Evolutionary conservation across 805 yeast genomes (phyloP).

Genomic region (Priceomyces carsonii): DNA sequence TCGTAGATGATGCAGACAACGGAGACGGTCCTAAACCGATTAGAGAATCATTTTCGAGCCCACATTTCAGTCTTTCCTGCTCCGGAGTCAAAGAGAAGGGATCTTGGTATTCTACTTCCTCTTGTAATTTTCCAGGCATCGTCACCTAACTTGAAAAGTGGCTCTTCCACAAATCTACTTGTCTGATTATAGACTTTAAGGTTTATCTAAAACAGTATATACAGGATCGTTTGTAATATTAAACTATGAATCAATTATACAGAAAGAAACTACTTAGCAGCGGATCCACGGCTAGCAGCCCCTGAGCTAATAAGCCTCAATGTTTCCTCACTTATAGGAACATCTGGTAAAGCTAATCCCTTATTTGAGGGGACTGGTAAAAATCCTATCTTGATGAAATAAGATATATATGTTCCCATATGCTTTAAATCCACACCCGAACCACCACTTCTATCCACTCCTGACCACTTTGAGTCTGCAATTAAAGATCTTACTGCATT

Average conservation of each 20-base stretch:
- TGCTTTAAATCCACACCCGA: conserved; percentile 69
- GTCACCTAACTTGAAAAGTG: too few species aligned
- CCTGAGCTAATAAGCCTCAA: conserved; percentile 58
- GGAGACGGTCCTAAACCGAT: too few species aligned
- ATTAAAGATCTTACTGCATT: conserved; percentile 75
- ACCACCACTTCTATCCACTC: conserved; percentile 67
- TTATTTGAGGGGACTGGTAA: conserved; percentile 58
- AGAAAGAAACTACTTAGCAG: conserved; percentile 36
- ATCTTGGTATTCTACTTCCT: not conserved
- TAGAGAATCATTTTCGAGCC: too few species aligned
- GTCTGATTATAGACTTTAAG: too few species aligned
- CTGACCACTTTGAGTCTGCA: conserved; percentile 62
- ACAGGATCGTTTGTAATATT: too few species aligned
- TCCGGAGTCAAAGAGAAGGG: conserved; percentile 1
- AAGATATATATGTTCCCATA: conserved; percentile 76
- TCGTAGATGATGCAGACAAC: too few species aligned
- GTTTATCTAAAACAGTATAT: too few species aligned
- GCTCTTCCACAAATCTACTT: too few species aligned
- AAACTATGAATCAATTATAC: conserved; percentile 1
- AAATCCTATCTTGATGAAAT: conserved; percentile 78
- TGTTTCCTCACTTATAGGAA: conserved; percentile 57
- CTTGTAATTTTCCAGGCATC: not conserved
- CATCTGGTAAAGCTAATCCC: conserved; percentile 54
- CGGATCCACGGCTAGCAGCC: conserved; percentile 75
- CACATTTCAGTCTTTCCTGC: not conserved